Percentiles rank a stretch among this genome's conserved stretches.
Conservation (phyloP, 148 eudicot genomes). For the Drosera capensis region DNA sequence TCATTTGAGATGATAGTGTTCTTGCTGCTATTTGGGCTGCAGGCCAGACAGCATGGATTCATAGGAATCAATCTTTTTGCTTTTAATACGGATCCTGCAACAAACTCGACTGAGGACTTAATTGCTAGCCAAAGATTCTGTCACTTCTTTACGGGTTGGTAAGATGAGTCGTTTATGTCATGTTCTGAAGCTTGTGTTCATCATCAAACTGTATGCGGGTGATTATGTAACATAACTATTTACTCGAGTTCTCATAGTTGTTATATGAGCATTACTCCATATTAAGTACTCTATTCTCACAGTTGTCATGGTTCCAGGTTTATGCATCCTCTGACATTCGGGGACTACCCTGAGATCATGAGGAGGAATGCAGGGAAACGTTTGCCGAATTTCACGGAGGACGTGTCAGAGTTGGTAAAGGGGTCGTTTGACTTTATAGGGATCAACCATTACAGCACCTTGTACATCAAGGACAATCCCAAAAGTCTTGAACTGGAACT, state of each 20-base stretch:
- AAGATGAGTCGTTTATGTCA: slow-evolving; percentile 4
- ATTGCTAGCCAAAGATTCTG: slow-evolving; percentile 33
- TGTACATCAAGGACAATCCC: slow-evolving; percentile 21
- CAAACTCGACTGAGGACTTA: slow-evolving; percentile 24
- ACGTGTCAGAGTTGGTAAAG: slow-evolving; percentile 30
- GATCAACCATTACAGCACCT: slow-evolving; percentile 27
- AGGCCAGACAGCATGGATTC: slow-evolving; percentile 46
- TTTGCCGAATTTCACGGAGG: slow-evolving; percentile 29
- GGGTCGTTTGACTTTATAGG: slow-evolving; percentile 55
- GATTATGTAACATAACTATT: neutral
- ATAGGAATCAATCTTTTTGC: slow-evolving; percentile 36
- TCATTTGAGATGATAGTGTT: neutral
- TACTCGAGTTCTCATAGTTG: neutral
- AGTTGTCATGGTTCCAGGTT: slow-evolving; percentile 37
- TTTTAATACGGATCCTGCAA: slow-evolving; percentile 16
- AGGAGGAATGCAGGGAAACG: slow-evolving; percentile 25
- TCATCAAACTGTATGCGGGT: neutral
- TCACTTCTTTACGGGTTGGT: slow-evolving; percentile 48
- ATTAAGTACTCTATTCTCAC: too few species aligned
- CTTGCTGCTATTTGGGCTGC: slow-evolving; percentile 2
- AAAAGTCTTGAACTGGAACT: slow-evolving; percentile 6
- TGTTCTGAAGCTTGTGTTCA: neutral
- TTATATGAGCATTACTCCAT: too few species aligned
- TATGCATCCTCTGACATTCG: slow-evolving; percentile 34
- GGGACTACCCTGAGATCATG: slow-evolving; percentile 44